A percentile compares a stretch with the other conserved stretches of the same genome.
phyloP scores from a whole-genome alignment of 108 stramenopile genomes.

The Nitzschia putrida region DNA sequence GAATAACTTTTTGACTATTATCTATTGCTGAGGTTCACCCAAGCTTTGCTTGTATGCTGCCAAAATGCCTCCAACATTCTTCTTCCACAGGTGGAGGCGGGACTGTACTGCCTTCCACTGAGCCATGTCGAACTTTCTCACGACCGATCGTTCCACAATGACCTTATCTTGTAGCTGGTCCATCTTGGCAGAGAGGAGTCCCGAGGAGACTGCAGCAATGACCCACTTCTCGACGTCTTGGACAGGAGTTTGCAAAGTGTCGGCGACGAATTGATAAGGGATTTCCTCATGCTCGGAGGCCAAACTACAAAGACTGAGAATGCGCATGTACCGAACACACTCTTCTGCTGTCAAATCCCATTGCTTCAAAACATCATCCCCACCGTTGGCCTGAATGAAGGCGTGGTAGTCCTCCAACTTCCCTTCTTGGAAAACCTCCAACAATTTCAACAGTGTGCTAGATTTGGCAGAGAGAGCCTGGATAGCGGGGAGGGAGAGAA shows the following conservation, averaged over 20 bases:
- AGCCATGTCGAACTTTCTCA: conserved; percentile 74
- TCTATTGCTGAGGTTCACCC: conserved; percentile 16
- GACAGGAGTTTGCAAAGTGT: conserved; percentile 62
- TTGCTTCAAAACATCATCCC: conserved; percentile 54
- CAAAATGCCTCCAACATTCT: conserved; percentile 58
- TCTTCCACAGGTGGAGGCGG: conserved; percentile 63
- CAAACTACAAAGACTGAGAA: conserved; percentile 75
- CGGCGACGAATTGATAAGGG: conserved; percentile 72
- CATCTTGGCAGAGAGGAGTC: conserved; percentile 85
- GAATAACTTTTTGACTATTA: background rate
- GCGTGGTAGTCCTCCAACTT: conserved; percentile 76
- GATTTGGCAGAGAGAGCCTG: conserved; percentile 53
- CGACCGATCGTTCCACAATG: conserved; percentile 80
- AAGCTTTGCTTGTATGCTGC: conserved; percentile 44
- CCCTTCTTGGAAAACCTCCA: conserved; percentile 81
- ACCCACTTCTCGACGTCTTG: conserved; percentile 84
- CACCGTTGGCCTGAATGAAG: conserved; percentile 65
- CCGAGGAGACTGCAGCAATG: conserved; percentile 77
- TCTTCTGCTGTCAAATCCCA: conserved; percentile 58
- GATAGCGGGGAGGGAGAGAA: conserved; percentile 67
- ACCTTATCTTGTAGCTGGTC: conserved; percentile 81
- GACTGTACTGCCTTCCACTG: conserved; percentile 81
- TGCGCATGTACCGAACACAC: conserved; percentile 74
- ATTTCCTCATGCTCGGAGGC: conserved; percentile 65
- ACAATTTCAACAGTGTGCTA: conserved; percentile 52